Conservation (phyloP, 2,329 filamentous ascomycete genomes). For the Calonectria multiphialidica region DNA sequence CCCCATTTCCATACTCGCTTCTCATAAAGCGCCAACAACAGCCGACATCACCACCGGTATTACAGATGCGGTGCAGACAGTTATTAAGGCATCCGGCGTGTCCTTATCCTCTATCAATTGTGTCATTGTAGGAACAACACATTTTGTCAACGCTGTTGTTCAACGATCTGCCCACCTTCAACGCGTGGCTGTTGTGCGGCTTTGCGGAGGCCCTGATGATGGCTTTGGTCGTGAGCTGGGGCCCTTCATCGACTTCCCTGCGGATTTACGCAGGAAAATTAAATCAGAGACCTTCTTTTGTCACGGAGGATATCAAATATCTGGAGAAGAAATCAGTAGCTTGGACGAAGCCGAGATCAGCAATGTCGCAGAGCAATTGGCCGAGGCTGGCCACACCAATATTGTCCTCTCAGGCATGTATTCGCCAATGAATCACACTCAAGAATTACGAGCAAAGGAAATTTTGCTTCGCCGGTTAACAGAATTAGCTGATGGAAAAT, state of each 20-base stretch:
- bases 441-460: conserved; percentile 57
- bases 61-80: conserved; percentile 51
- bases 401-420: conserved; percentile 70
- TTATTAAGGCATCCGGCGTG: conserved; percentile 46
- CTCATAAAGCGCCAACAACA: conserved; percentile 51
- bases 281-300: conserved; percentile 20
- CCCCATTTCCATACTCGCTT: conserved; percentile 21
- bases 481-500: conserved; percentile 18
- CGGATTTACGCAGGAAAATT: conserved; percentile 46
- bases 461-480: conserved; percentile 49
- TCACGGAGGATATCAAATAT: conserved; percentile 46
- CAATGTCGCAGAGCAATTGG: conserved; percentile 13
- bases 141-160: conserved; percentile 67
- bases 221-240: conserved; percentile 55
- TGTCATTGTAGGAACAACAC: conserved; percentile 62
- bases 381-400: conserved; percentile 43
- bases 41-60: conserved; percentile 58
- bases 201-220: conserved; percentile 9
- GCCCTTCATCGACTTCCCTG: conserved; percentile 62
- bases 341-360: conserved; percentile 24
- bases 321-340: conserved; percentile 49
- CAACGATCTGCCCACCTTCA: conserved; percentile 58
- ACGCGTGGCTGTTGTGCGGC: conserved; percentile 41
- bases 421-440: conserved; percentile 66
- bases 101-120: conserved; percentile 50